Percentiles rank a stretch among this genome's conserved stretches.
Conservation (phyloP, 306 rosid genomes). For the Ormosia emarginata region DNA sequence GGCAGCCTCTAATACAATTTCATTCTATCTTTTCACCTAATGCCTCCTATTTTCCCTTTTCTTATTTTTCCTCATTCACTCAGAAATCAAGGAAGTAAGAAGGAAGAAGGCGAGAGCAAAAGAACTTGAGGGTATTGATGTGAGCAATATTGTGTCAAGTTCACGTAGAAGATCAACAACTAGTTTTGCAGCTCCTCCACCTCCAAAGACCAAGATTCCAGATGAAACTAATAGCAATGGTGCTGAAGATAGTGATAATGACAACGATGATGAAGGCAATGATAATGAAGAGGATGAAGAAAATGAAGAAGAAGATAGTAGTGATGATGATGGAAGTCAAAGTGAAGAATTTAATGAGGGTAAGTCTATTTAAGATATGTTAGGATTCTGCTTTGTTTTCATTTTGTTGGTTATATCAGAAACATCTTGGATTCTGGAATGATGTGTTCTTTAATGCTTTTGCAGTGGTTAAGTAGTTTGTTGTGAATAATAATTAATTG, state of each 20-base stretch:
- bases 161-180: slow-evolving; percentile 79
- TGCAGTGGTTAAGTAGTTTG: background rate
- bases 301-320: slow-evolving; percentile 37
- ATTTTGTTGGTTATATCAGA: slow-evolving; percentile 14
- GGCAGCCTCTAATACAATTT: background rate
- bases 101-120: slow-evolving; percentile 85
- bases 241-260: slow-evolving; percentile 40
- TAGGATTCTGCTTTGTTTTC: background rate
- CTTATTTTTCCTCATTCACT: slow-evolving; percentile 7
- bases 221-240: slow-evolving; percentile 57
- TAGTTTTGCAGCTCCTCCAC: slow-evolving; percentile 70
- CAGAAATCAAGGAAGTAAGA: slow-evolving; percentile 83
- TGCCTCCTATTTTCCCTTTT: background rate
- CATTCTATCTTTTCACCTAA: slow-evolving; percentile 1
- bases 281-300: slow-evolving; percentile 57
- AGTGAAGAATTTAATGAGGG: slow-evolving; percentile 77
- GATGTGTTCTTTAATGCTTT: background rate
- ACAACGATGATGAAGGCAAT: slow-evolving; percentile 32
- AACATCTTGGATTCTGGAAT: slow-evolving; percentile 3
- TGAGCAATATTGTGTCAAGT: slow-evolving; percentile 81
- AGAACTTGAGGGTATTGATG: slow-evolving; percentile 96
- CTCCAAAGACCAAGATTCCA: slow-evolving; percentile 70
- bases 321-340: slow-evolving; percentile 53
- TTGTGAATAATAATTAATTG: background rate
- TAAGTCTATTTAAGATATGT: slow-evolving; percentile 22